Evolutionary conservation across 2,329 filamentous ascomycete genomes (phyloP).

Genomic region (Ophiobolus disseminans): DNA sequence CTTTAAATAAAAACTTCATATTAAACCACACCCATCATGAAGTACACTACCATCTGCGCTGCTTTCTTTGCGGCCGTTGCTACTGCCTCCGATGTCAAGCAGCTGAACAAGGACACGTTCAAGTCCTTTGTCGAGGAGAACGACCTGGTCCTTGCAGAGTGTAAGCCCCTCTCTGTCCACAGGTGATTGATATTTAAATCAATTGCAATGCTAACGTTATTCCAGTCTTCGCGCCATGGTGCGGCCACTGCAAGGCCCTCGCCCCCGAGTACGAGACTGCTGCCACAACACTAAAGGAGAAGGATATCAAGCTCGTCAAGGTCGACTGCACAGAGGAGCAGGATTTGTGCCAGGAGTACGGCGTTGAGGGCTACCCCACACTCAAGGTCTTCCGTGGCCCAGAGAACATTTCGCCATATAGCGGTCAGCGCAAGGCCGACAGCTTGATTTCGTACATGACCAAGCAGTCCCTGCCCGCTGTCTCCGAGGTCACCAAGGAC

Average conservation of each 20-base stretch:
- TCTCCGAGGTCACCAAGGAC: constrained; percentile 81
- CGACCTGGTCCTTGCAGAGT: constrained; percentile 92
- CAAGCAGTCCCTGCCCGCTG: constrained; percentile 94
- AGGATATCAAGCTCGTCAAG: constrained; percentile 85
- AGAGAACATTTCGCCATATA: constrained; percentile 82
- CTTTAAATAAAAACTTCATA: constrained; percentile 14
- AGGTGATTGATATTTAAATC: background rate
- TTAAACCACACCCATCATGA: constrained; percentile 36
- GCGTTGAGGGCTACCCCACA: constrained; percentile 97
- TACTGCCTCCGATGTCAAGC: constrained; percentile 78
- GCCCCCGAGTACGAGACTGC: constrained; percentile 91
- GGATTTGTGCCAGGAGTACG: constrained; percentile 87
- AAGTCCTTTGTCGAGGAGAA: constrained; percentile 84
- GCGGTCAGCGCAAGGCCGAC: constrained; percentile 86
- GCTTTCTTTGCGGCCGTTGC: constrained; percentile 64
- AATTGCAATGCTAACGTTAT: constrained; percentile 47
- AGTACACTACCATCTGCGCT: constrained; percentile 48
- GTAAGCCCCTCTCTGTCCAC: constrained; percentile 61
- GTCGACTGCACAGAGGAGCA: constrained; percentile 94
- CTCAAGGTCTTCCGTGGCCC: constrained; percentile 97
- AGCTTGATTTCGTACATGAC: constrained; percentile 87
- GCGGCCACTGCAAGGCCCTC: constrained; percentile 97
- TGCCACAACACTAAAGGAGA: constrained; percentile 83
- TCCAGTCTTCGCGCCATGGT: constrained; percentile 92
- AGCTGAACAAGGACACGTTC: constrained; percentile 87